These are phyloP conservation scores for Trichoderma oligosporum DNA, from an alignment of 2,329 filamentous ascomycete genomes.

Conservation along the genomic window DNA sequence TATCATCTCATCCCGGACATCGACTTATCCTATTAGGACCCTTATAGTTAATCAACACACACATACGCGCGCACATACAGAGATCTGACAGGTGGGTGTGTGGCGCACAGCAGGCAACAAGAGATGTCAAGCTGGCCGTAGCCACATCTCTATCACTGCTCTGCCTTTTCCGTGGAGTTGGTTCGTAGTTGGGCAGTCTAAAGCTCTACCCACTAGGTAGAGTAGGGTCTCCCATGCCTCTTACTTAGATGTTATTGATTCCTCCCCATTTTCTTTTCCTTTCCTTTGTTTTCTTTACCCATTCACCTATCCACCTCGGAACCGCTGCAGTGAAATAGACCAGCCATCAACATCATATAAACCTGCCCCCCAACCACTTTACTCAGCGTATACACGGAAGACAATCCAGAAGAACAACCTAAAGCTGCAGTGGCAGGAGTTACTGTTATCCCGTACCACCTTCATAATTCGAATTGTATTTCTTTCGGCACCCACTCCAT, in stretches of 20 bases:
- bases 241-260: not conserved
- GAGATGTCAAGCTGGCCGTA: slow-evolving; percentile 13
- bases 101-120: slow-evolving; percentile 7
- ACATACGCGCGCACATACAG: slow-evolving; percentile 1
- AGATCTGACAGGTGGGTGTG: slow-evolving; percentile 8
- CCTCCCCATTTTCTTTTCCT: not conserved
- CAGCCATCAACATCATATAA: not conserved
- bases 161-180: slow-evolving; percentile 10
- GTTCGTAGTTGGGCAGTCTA: slow-evolving; percentile 1
- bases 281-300: not conserved
- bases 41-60: slow-evolving; percentile 10
- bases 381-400: not conserved
- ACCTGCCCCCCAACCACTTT: not conserved
- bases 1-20: slow-evolving; percentile 22
- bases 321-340: not conserved
- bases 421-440: not conserved
- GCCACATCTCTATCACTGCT: slow-evolving; percentile 12
- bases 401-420: not conserved
- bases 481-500: not conserved
- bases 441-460: not conserved
- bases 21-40: slow-evolving; percentile 12
- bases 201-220: slow-evolving; percentile 5
- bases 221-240: not conserved
- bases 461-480: not conserved
- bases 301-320: not conserved